Base-by-base conservation (phyloP, 2,329 filamentous ascomycete species). In the Neonectria ditissima region DNA sequence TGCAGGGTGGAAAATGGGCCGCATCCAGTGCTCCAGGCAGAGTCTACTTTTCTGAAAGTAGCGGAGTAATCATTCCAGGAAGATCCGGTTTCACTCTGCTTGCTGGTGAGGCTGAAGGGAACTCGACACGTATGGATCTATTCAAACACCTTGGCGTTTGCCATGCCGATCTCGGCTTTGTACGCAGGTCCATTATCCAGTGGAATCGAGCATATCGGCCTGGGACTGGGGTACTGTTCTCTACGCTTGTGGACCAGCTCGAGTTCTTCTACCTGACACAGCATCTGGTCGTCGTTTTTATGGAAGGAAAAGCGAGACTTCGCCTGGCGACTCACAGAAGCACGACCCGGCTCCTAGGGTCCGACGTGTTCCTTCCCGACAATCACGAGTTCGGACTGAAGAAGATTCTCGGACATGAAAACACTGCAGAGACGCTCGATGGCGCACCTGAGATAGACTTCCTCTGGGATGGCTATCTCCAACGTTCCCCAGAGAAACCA, bases 1-100 rank as follows among this genome's bases (percentile, higher is more conserved):
- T 53, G 20, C 30, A 24, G 14, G 20, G 24, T 39, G 32, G 34
- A 7, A 4, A 39, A 34, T 53, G 50, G 50, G 50, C 41, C 14
- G 37, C 14, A 26, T 24, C 34, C 34, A 53, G 24, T 14, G 20
- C 8, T 7, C 39, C 11, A 37, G 50, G 2, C 22, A 26, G n/a
- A 22, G 18, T 53, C 20, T 53, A 41, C 50, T 53, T 53, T 53
- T 41, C 32, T 7, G 5, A 53, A 53, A 39, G 50, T 5, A 14
- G 13, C 3, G 34, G 14, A 7, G 8, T 53, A 26, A 11, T 1
- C 2, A 53, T 53, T 39, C 50, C 50, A 20, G 14, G 16, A 53
- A 30, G 0, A 3, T 18, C 18, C 45, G 9, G 26, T 26, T 22
- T 53, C 16, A 14, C 41, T 28, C 18, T 53, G 22, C 34, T 39